These are phyloP conservation scores for Leonotis leonurus DNA, from an alignment of 257 asterid species.

Conservation along the genomic window DNA sequence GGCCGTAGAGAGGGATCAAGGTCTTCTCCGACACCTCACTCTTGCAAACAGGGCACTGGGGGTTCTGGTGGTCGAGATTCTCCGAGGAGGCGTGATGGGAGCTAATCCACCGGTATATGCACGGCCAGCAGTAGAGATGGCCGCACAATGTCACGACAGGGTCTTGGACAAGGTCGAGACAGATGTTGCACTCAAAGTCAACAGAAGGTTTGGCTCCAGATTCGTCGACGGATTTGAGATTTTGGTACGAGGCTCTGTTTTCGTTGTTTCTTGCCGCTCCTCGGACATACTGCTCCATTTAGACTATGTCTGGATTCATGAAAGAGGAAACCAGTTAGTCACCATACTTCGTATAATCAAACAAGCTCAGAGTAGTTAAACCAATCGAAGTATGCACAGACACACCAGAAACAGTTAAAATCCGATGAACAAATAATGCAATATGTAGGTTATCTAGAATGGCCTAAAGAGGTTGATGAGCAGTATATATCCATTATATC, in stretches of 20 bases:
- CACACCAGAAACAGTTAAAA: too few relatives aligned
- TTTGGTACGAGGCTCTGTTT: slow-evolving; percentile 20
- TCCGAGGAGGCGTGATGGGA: slow-evolving; percentile 23
- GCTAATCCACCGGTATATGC: slow-evolving; percentile 72
- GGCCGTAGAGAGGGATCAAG: slow-evolving; percentile 66
- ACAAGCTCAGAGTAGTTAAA: too few relatives aligned
- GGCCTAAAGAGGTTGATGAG: too few relatives aligned
- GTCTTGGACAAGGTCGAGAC: slow-evolving; percentile 59
- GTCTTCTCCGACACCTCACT: slow-evolving; percentile 44
- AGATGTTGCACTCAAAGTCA: slow-evolving; percentile 72
- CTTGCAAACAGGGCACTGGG: slow-evolving; percentile 80
- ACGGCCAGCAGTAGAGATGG: slow-evolving; percentile 91
- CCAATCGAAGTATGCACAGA: too few relatives aligned
- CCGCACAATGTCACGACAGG: slow-evolving; percentile 82
- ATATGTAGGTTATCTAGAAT: too few relatives aligned
- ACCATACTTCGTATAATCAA: too few relatives aligned
- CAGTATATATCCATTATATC: too few relatives aligned
- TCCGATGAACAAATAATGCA: too few relatives aligned
- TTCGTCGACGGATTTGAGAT: slow-evolving; percentile 29
- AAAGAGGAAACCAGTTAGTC: not conserved
- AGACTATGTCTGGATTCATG: slow-evolving; percentile 1
- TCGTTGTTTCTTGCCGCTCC: slow-evolving; percentile 17
- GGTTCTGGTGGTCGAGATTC: slow-evolving; percentile 24
- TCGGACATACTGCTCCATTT: slow-evolving; percentile 35
- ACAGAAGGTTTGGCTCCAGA: slow-evolving; percentile 29